phyloP scores from a whole-genome alignment of 257 asterid genomes.

The Solanum medicagineum region DNA sequence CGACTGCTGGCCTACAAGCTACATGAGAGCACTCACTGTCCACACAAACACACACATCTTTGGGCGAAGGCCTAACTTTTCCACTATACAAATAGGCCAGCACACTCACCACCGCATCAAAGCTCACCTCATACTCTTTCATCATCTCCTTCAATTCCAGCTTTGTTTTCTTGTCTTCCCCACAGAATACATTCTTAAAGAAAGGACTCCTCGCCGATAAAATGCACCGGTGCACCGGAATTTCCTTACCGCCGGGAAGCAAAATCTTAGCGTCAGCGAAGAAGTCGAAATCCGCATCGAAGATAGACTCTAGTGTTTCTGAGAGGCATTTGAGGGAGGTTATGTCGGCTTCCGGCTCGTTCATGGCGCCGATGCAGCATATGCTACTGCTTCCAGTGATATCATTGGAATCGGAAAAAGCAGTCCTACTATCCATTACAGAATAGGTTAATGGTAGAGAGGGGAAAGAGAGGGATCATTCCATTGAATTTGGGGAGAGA shows the following conservation, averaged over 20 bases:
- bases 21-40: conserved; percentile 78
- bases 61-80: conserved; percentile 43
- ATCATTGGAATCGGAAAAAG: conserved; percentile 60
- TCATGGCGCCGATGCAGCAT: conserved; percentile 38
- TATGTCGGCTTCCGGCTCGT: conserved; percentile 23
- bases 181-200: conserved; percentile 41
- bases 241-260: conserved; percentile 43
- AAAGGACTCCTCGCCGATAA: conserved; percentile 66
- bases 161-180: conserved; percentile 13
- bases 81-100: conserved; percentile 69
- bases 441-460: background rate
- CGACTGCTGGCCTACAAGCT: conserved; percentile 74
- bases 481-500: background rate
- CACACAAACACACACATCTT: conserved; percentile 58
- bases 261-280: conserved; percentile 71
- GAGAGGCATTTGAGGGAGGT: conserved; percentile 53
- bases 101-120: conserved; percentile 56
- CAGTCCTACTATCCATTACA: conserved; percentile 34
- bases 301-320: conserved; percentile 51
- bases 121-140: conserved; percentile 62
- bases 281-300: conserved; percentile 54
- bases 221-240: conserved; percentile 78
- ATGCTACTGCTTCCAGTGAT: conserved; percentile 59
- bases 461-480: background rate
- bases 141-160: conserved; percentile 55